Base-by-base conservation (phyloP, 345 rosid species). In the Euphorbia lathyris region DNA sequence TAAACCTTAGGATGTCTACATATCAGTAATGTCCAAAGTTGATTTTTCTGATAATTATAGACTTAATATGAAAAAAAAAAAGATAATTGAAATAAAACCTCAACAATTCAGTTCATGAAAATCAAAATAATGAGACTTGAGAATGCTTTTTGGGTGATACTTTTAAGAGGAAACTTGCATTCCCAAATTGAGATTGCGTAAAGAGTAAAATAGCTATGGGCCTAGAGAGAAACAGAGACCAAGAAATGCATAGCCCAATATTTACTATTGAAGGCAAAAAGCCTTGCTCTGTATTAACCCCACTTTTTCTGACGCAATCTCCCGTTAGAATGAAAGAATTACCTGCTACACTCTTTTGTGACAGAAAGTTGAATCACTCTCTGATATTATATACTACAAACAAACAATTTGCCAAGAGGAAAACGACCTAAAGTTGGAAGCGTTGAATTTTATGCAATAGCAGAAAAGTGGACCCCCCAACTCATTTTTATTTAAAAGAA, bases 401-500 rank as follows among this genome's bases (percentile, higher is more conserved):
- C 40, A 13, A 36, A 53, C 72, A 75, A 58, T 67, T 63, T 25
- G 79, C 50, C 72, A 34, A 68, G 50, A 53, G 30, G 69, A 69
- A 77, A 72, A 72, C 57, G 51, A 61, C 68, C 68, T 38, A 62
- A 69, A 57, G 36, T 25, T 17, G 30, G 22, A 51, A 63, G 50
- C 63, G 73, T 23, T 70, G 76, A 80, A 73, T 73, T 69, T 70
- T 78, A 76, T 73, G 76, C 19, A 65, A 65, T 65, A 23, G 65
- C 22, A 17, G 32, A 23, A 34, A 47, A 34, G 67, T 26, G 76
- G 76, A 73, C 67, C 80, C 78, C 66, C 66, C 14, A 52, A 19
- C n/a, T n/a, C n/a, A n/a, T n/a, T n/a, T n/a, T 17, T 17, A 52
- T 52, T 53, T 20, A 9, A 1, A 53, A 20, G 10, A 53, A 17